These are phyloP conservation scores for Globisporangium heterothallicum DNA, from an alignment of 352 stramenopile genomes.

Conservation along the genomic window DNA sequence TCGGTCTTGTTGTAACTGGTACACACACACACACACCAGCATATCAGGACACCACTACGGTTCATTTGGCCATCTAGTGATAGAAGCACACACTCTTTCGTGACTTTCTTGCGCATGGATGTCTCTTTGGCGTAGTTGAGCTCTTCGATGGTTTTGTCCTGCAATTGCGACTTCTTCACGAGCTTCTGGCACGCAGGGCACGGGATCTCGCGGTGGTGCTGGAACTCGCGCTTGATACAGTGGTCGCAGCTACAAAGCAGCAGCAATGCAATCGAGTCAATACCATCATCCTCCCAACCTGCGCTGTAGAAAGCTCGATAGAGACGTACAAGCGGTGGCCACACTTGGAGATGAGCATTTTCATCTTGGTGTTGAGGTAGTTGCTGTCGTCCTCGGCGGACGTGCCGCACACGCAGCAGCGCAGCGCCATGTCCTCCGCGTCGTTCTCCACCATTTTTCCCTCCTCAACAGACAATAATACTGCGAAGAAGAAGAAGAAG, in stretches of 20 bases:
- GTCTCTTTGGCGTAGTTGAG: constrained; percentile 86
- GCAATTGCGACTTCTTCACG: constrained; percentile 86
- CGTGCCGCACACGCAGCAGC: constrained; percentile 87
- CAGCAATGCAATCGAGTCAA: neutral
- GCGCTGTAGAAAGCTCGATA: neutral
- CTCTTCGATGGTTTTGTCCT: constrained; percentile 87
- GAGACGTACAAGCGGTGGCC: constrained; percentile 80
- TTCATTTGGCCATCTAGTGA: neutral
- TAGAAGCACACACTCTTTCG: constrained; percentile 71
- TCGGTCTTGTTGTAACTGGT: constrained; percentile 85
- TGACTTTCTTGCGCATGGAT: constrained; percentile 82
- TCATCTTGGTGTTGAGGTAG: constrained; percentile 90
- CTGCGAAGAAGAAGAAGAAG: constrained; percentile 1
- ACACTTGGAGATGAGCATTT: constrained; percentile 90
- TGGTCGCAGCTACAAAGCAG: constrained; percentile 56
- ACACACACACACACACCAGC: neutral
- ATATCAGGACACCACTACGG: neutral
- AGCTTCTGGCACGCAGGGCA: constrained; percentile 75
- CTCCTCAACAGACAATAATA: no score
- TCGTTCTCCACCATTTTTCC: constrained; percentile 37
- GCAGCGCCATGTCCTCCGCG: constrained; percentile 68
- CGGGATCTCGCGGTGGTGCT: constrained; percentile 83
- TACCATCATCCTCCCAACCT: neutral
- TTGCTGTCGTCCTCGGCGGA: constrained; percentile 82
- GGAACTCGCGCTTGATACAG: constrained; percentile 86